Evolutionary conservation across 371 early-diverging fungal species (phyloP).

Genomic region (Mucor plumbeus): DNA sequence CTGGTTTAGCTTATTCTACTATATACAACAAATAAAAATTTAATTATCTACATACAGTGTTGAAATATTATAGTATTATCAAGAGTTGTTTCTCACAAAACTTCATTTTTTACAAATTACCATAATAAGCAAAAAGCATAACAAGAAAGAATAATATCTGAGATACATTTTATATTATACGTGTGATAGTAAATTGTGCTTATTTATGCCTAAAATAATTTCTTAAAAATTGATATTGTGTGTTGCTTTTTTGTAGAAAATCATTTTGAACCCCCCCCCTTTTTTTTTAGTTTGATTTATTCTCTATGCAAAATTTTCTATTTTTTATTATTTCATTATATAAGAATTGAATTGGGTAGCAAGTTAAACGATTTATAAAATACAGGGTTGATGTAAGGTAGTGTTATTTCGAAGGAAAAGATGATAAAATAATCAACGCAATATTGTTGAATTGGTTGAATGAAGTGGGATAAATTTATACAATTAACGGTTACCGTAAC

Average conservation of each 20-base stretch:
- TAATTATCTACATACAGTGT: no score
- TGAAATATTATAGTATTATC: no score
- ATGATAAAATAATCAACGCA: not conserved
- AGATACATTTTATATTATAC: no score
- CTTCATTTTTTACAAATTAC: no score
- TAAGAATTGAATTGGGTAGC: not conserved
- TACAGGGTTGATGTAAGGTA: constrained; percentile 4
- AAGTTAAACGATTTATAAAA: constrained; percentile 1
- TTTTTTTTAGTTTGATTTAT: not conserved
- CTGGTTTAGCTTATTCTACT: constrained; percentile 20
- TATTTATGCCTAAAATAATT: no score
- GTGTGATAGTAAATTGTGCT: no score
- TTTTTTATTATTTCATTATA: not conserved
- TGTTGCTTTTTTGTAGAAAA: no score
- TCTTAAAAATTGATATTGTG: no score
- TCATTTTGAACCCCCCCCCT: no score
- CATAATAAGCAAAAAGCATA: not conserved
- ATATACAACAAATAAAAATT: no score
- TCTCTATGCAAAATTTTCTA: constrained; percentile 8
- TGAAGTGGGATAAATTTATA: not conserved
- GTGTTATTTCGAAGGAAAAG: not conserved
- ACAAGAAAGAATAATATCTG: no score
- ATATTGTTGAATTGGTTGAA: not conserved
- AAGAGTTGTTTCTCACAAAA: no score
- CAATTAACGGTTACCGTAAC: not conserved